Base-by-base conservation (phyloP, 345 rosid species). In the Salix dunnii region DNA sequence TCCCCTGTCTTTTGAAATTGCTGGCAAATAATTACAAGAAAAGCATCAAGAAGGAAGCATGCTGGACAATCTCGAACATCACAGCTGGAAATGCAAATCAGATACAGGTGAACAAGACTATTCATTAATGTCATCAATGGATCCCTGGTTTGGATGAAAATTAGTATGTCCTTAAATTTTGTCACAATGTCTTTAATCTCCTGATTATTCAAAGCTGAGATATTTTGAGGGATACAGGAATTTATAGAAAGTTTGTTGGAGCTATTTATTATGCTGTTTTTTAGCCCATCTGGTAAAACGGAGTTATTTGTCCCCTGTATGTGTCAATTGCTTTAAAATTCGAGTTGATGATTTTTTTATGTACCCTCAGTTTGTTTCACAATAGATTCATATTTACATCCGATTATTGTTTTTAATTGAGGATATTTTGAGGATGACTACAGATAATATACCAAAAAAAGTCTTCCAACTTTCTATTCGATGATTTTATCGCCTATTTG, bases 41-140 rank as follows among this genome's bases (percentile, higher is more conserved):
- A 71, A 81, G 84, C 78, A 77, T 81, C 7, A 73, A 68, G 78
- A 81, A 81, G n/a, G 84, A 81, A 81, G 84, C 80, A 28, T 81
- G 84, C 64, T 81, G 84, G 84, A 81, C 84, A 67, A 81, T 81
- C 28, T 81, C 84, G 38, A 81, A 81, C 46, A 70, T 81, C 18
- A 81, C 84, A n/a, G 84, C 84, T 23, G 84, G 84, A 62, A 81
- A 77, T 72, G 66, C 51, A 30, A 67, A 76, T n/a, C 84, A 81
- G 69, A 81, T 81, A 48, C 84, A 81, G 84, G 84, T 81, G 64
- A 48, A 36, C 58, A 5, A 17, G 18, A 28, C 40, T 46, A 36
- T 10, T 36, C 61, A 63, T 17, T 11, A 18, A 11, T 70, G 49
- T 63, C 43, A 28, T 13, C n/a, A 51, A n/a, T 51, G 58, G 8